A percentile compares a stretch with the other conserved stretches of the same genome.
These are phyloP conservation scores for Lactarius hengduanensis DNA, from an alignment of 768 basidiomycete species.

Conservation along the genomic window DNA sequence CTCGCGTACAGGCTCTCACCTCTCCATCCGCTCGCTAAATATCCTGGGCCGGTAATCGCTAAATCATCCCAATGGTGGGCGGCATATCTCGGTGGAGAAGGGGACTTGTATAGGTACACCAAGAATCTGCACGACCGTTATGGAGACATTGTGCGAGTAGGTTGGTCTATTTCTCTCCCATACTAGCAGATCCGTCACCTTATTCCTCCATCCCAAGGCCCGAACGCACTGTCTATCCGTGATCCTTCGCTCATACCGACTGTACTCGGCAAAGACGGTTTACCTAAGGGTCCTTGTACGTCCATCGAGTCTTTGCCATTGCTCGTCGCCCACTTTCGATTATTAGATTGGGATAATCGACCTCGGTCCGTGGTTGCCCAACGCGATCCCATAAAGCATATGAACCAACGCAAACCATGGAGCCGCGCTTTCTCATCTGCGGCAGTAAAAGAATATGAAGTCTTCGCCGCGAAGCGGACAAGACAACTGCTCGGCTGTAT, in stretches of 20 bases:
- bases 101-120: slow-evolving; percentile 35
- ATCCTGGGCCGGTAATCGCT: slow-evolving; percentile 37
- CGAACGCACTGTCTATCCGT: background rate
- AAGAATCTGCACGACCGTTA: slow-evolving; percentile 39
- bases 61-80: slow-evolving; percentile 36
- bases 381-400: slow-evolving; percentile 45
- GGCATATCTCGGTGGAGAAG: slow-evolving; percentile 29
- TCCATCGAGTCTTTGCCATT: background rate
- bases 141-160: slow-evolving; percentile 40
- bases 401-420: slow-evolving; percentile 48
- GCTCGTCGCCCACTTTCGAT: background rate
- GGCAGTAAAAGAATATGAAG: slow-evolving; percentile 49
- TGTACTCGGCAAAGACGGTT: background rate
- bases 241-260: background rate
- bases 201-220: background rate
- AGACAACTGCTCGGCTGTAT: slow-evolving; percentile 43
- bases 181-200: background rate
- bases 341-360: slow-evolving; percentile 52
- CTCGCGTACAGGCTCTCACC: slow-evolving; percentile 40
- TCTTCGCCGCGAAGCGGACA: slow-evolving; percentile 38
- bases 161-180: slow-evolving; percentile 27
- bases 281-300: slow-evolving; percentile 36
- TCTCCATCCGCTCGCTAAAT: slow-evolving; percentile 40
- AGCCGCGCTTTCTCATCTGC: slow-evolving; percentile 47
- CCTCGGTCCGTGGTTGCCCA: slow-evolving; percentile 39